Base-by-base conservation (phyloP, 2,329 filamentous ascomycete species). In the Monascus ruber region DNA sequence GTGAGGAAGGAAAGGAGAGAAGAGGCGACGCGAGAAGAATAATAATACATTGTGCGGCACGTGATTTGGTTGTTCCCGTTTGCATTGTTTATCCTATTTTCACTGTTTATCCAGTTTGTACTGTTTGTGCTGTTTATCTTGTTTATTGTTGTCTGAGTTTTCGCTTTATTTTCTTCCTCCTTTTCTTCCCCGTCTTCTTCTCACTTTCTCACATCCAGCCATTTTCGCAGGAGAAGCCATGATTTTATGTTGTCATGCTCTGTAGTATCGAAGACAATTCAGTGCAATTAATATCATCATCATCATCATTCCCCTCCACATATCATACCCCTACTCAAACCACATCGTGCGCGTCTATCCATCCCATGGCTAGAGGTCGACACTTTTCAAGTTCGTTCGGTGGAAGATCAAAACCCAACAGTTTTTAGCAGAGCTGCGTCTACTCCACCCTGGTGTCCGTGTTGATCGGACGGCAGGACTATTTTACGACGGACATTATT, bases 381-480 rank as follows among this genome's bases (percentile, higher is more conserved):
- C 59, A 58, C 28, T 61, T 61, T 58, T 51, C 17, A 9, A 53
- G 56, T 60, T 63, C 60, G 59, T 62, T 63, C 60, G 46, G 63
- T 67, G 64, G 64, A 53, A 67, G 60, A 67, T 56, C 59, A 62
- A 67, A 64, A 58, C 59, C 55, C 59, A 59, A 58, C 63, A 62
- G 63, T 64, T 66, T 66, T 64, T 66, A 67, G 64, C 64, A 67
- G 64, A 53, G 55, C 64, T 62, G 63, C 64, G 64, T 67, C 64
- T 65, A 64, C 64, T 67, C 64, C 64, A 67, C 64, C 64, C 64
- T 66, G 60, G 59, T 62, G 58, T 58, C 63, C 53, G 51, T 33
- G 33, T 42, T 41, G 29, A 50, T 65, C 51, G 60, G 56, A 55
- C 58, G 49, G 54, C 55, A 64, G 64, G 64, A 66, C 64, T 66